Conservation (phyloP, 352 stramenopile species). For the Pythium grandisporangium region DNA sequence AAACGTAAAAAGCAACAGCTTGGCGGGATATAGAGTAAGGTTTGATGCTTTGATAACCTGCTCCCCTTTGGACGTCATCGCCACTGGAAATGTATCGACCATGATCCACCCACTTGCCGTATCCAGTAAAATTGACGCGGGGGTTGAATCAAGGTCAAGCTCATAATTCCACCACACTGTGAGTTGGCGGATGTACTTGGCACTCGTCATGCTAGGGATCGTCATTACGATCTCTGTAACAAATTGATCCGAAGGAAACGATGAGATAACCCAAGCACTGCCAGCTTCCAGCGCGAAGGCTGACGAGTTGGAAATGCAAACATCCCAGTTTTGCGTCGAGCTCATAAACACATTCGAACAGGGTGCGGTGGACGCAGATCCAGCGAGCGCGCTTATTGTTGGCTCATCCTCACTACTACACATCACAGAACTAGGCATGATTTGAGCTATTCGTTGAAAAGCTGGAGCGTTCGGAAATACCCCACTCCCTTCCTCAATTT, state of each 20-base stretch:
- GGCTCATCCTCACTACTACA: conserved; percentile 19
- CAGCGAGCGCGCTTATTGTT: conserved; percentile 4
- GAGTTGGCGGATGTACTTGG: conserved; percentile 34
- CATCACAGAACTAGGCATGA: conserved; percentile 17
- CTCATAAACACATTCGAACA: conserved; percentile 3
- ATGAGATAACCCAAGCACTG: conserved; percentile 48
- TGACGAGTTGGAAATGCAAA: conserved; percentile 26
- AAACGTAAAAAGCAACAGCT: conserved; percentile 26
- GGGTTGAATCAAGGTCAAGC: conserved; percentile 7
- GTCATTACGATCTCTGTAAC: conserved; percentile 27
- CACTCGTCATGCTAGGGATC: conserved; percentile 25
- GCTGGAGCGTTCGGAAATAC: conserved; percentile 29
- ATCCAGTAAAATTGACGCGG: conserved; percentile 12
- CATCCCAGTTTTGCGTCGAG: conserved; percentile 14
- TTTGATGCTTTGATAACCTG: conserved; percentile 21
- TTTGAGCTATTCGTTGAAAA: conserved; percentile 13
- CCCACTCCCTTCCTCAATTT: conserved; percentile 40
- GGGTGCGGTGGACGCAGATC: not conserved
- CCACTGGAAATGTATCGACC: conserved; percentile 19
- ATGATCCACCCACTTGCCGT: conserved; percentile 26
- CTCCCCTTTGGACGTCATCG: conserved; percentile 32
- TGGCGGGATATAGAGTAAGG: conserved; percentile 15
- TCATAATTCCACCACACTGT: conserved; percentile 36
- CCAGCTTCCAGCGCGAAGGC: conserved; percentile 19
- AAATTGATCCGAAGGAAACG: conserved; percentile 21